Evolutionary conservation across 2,329 filamentous ascomycete genomes (phyloP), one percentile per base, ranked within the genome.

Genomic region (Lasiodiplodia hormozganensis): DNA sequence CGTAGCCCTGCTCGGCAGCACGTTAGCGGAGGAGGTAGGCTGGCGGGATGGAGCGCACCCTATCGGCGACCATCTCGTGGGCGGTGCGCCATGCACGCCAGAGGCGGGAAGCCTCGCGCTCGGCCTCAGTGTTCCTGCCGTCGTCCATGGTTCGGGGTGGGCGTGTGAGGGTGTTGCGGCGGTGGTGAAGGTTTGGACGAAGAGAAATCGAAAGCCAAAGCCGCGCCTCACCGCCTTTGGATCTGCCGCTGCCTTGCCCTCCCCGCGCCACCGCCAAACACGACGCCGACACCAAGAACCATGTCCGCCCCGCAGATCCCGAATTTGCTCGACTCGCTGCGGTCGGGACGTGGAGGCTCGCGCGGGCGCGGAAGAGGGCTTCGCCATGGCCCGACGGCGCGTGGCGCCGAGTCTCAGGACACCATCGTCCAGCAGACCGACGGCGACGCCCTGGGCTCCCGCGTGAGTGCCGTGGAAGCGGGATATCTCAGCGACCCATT

Each of bases 21-120:
- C 21, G 52, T 68, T 52, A 68, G 58, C 31, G 16, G 34, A 36
- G 12, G 8, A 25, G 60, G 47, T 28, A 51, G 28, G 16, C 12
- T 36, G 31, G 36, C 56, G 58, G n/a, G 12, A 12, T 25, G 34
- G 36, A 18, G 16, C 91, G 75, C 88, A 97, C 94, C 80, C 95
- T 85, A 81, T 98, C 96, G 70, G 88, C 86, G 74, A 96, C 91
- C 95, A 99, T 97, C 86, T 99, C 93, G 81, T 97, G 93, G 60
- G 94, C 90, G 10, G 96, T 99, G 81, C 90, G 89, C 89, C 93
- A 96, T 75, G 94, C 93, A 81, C 95, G 92, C 95, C 96, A 99
- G 74, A 97, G 88, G 78, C 92, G 89, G 72, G 88, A 60, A 54
- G 68, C 62, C 75, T 54, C 82, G 76, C 21, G 78, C 77, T 73